Conservation (phyloP, 805 yeast species). For the Teunomyces cretensis region DNA sequence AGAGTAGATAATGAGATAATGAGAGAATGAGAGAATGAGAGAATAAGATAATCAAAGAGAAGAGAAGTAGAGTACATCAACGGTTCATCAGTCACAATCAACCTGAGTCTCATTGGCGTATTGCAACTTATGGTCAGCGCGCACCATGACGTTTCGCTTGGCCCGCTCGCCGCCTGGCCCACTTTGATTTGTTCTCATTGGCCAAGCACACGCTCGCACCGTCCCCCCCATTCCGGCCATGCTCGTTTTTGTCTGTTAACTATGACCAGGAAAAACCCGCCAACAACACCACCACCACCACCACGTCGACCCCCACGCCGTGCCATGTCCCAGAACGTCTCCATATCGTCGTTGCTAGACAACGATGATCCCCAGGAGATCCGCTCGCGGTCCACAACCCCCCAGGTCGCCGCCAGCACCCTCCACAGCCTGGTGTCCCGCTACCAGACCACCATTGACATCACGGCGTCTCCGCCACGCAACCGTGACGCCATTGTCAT, state of each 20-base stretch:
- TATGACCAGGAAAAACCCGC: neutral
- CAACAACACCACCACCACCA: neutral
- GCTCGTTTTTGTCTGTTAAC: neutral
- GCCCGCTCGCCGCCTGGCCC: no score
- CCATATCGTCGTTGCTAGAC: conserved; percentile 33
- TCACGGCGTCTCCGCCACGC: conserved; percentile 8
- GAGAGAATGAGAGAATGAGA: no score
- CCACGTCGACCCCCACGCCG: neutral
- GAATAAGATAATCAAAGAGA: no score
- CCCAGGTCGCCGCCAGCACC: neutral
- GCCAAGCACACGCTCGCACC: neutral
- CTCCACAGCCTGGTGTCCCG: conserved; percentile 25
- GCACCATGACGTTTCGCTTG: no score
- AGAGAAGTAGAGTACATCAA: no score
- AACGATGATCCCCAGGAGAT: conserved; percentile 8
- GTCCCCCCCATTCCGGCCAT: neutral
- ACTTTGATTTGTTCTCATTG: no score
- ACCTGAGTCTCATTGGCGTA: no score
- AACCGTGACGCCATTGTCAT: conserved; percentile 1
- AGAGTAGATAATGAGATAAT: neutral
- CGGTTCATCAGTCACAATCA: no score
- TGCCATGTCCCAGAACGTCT: conserved; percentile 21
- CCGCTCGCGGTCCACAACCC: conserved; percentile 2
- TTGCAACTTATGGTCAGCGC: no score
- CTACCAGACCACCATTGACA: conserved; percentile 31